Evolutionary conservation across 1,139 yeast genomes (phyloP), one percentile per base, ranked within the genome.

Genomic region (Taphrina betulina): DNA sequence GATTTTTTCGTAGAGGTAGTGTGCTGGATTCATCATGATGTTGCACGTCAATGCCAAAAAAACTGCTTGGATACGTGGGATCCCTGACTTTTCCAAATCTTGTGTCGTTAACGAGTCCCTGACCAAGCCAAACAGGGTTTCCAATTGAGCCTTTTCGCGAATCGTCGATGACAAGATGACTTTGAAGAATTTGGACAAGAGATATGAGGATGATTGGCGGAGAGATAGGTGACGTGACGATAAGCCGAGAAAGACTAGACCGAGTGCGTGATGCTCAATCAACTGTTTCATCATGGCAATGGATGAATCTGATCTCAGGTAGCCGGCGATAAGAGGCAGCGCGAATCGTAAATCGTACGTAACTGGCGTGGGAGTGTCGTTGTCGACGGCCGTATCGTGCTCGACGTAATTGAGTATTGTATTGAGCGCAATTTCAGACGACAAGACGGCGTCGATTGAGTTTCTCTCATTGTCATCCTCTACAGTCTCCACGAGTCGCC

Each of bases 281-380:
- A 57, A 28, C 5, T 35, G 45, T 14, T 41, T 20, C 38, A 53
- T 29, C 55, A 48, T 29, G 26, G 40, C 33, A 29, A 36, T 19
- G 29, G 53, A 44, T 29, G 48, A 37, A 40, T 53, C 46, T 5
- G 36, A 36, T 28, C 34, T n/a, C 36, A 46, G n/a, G 42, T 20
- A 58, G 20, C 48, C 48, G 10, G 52, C 40, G 24, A 62, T 34
- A 16, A 55, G 44, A n/a, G 65, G 60, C 26, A 63, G 35, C 31
- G 54, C 34, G 33, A 53, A 60, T n/a, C 48, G 51, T 4, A 63
- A 57, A 29, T 62, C 62, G 34, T 62, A 62, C 34, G 35, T 8
- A 4, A n/a, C 14, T 35, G 34, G 46, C 22, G 8, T 2, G 4
- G 16, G 7, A 10, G 3, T 12, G 8, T 16, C 42, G 14, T 5